Evolutionary conservation across 2,329 filamentous ascomycete genomes (phyloP).

Genomic region (Colletotrichum eleusines): DNA sequence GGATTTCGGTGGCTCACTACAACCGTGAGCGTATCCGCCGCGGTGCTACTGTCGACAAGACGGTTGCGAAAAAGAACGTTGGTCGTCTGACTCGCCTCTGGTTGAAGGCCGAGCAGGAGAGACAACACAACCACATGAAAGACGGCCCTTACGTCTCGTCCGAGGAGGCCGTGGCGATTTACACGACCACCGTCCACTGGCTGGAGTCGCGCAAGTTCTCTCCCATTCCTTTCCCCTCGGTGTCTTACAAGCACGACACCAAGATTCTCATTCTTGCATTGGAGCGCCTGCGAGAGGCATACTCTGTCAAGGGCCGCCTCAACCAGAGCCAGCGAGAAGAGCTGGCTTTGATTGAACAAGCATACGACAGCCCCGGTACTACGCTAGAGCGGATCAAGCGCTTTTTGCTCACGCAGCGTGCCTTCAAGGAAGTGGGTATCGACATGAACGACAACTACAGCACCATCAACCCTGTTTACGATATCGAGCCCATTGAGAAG

Average conservation of each 20-base stretch:
- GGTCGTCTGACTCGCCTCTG: conserved; percentile 93
- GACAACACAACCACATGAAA: conserved; percentile 99
- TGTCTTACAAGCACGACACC: conserved; percentile 99
- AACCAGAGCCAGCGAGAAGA: conserved; percentile 99
- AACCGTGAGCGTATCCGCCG: conserved; percentile 97
- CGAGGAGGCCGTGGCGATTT: conserved; percentile 98
- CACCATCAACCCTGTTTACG: conserved; percentile 98
- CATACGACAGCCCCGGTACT: conserved; percentile 96
- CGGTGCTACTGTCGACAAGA: conserved; percentile 98
- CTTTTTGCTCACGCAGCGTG: conserved; percentile 93
- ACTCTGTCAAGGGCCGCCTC: conserved; percentile 95
- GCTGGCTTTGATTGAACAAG: conserved; percentile 95
- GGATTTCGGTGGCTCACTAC: conserved; percentile 99
- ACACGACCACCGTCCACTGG: conserved; percentile 99
- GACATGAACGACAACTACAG: conserved; percentile 99
- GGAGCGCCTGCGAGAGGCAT: conserved; percentile 92
- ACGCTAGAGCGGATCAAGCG: conserved; percentile 97
- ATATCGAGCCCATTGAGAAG: conserved; percentile 99
- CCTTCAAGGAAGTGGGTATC: conserved; percentile 99
- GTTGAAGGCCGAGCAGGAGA: conserved; percentile 98
- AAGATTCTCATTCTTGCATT: conserved; percentile 97
- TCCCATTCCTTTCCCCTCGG: conserved; percentile 97
- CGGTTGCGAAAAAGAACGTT: conserved; percentile 98
- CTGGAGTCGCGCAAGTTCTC: conserved; percentile 98
- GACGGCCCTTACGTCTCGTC: conserved; percentile 98